phyloP scores from a whole-genome alignment of 768 basidiomycete species.

The Clitopilus hobsonii region DNA sequence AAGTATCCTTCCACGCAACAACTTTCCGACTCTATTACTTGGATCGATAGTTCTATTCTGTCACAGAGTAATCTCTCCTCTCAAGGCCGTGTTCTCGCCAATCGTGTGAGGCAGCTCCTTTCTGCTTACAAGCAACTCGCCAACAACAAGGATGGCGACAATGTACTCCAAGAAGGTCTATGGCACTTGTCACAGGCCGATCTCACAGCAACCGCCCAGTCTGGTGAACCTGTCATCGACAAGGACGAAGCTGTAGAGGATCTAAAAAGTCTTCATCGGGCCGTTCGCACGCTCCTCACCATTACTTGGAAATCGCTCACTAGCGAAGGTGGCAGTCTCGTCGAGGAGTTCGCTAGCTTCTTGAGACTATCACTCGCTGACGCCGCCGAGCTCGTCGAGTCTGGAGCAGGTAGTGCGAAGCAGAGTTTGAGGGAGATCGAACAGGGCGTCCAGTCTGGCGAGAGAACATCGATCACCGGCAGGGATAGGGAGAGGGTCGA shows the following conservation, averaged over 20 bases:
- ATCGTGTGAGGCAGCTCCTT: constrained; percentile 47
- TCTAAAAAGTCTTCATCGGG: constrained; percentile 39
- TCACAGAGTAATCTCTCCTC: constrained; percentile 42
- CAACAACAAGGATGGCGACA: constrained; percentile 56
- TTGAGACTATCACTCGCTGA: constrained; percentile 62
- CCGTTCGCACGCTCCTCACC: constrained; percentile 46
- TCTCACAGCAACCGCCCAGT: constrained; percentile 26
- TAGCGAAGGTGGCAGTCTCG: constrained; percentile 47
- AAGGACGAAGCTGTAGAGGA: constrained; percentile 46
- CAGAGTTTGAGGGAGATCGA: constrained; percentile 51
- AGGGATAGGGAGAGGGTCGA: constrained; percentile 45
- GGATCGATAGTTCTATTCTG: constrained; percentile 32
- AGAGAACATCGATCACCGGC: constrained; percentile 49
- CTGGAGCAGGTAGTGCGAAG: constrained; percentile 46
- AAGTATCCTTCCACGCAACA: constrained; percentile 67
- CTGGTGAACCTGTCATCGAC: constrained; percentile 19
- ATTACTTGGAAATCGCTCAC: constrained; percentile 50
- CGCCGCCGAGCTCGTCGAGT: constrained; percentile 55
- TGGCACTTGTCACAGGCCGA: constrained; percentile 63
- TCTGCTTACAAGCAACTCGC: constrained; percentile 52
- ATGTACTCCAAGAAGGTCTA: constrained; percentile 58
- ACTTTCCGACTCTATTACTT: constrained; percentile 47
- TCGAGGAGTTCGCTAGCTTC: constrained; percentile 64
- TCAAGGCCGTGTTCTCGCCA: constrained; percentile 49
- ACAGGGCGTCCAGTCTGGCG: constrained; percentile 52